These are phyloP conservation scores for Senecio squalidus DNA, from an alignment of 140 eudicot genomes.

Conservation along the genomic window DNA sequence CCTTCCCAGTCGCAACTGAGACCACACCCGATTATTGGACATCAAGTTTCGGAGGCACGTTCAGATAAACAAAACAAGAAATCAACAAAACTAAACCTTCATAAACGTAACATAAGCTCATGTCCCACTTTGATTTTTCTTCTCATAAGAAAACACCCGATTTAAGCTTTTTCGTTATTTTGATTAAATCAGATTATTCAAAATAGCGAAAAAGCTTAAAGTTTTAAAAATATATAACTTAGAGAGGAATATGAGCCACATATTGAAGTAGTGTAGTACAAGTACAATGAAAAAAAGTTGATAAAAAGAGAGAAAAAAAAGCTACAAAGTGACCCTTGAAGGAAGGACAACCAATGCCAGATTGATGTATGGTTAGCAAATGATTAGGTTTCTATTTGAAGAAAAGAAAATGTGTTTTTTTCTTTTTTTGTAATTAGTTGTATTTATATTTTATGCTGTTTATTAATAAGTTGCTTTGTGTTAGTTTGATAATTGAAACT, in stretches of 20 bases:
- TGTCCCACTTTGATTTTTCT: constrained; percentile 6
- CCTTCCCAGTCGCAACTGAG: constrained; percentile 76
- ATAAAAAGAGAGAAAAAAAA: constrained; percentile 17
- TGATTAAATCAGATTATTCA: constrained; percentile 6
- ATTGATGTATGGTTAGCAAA: constrained; percentile 40
- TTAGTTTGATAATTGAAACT: constrained; percentile 18
- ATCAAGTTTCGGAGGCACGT: constrained; percentile 65
- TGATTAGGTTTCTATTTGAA: constrained; percentile 34
- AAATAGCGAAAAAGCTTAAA: constrained; percentile 35
- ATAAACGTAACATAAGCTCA: constrained; percentile 10
- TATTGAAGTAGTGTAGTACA: constrained; percentile 38
- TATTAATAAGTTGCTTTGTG: constrained; percentile 25
- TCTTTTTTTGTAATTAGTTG: constrained; percentile 17
- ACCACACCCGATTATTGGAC: constrained; percentile 80
- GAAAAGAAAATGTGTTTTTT: constrained; percentile 10
- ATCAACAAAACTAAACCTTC: neutral
- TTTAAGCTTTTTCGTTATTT: constrained; percentile 38
- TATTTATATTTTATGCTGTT: constrained; percentile 3
- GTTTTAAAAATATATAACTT: neutral
- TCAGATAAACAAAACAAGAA: constrained; percentile 38
- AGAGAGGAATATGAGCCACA: constrained; percentile 31
- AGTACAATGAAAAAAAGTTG: constrained; percentile 35
- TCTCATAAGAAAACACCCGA: neutral
- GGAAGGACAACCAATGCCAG: constrained; percentile 50
- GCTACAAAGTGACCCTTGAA: constrained; percentile 27